phyloP scores from a whole-genome alignment of 306 rosid genomes.

The Begonia peltatifolia region DNA sequence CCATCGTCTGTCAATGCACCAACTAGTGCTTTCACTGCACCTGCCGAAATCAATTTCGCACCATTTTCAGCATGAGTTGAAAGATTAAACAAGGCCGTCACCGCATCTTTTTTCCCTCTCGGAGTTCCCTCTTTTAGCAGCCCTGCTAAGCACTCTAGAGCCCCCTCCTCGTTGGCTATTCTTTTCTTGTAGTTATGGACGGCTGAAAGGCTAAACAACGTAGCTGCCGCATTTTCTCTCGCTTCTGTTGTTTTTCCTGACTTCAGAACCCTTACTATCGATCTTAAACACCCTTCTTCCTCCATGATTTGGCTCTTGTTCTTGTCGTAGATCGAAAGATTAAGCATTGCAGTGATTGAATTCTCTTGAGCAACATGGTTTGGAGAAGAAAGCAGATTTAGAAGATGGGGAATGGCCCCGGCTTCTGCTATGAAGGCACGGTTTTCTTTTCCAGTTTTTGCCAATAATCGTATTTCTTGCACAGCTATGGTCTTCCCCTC shows the following conservation, averaged over 20 bases:
- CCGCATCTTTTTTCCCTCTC: slow-evolving; percentile 94
- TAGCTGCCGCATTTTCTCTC: slow-evolving; percentile 92
- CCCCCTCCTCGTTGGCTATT: slow-evolving; percentile 66
- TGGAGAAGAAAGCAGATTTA: slow-evolving; percentile 43
- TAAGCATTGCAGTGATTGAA: slow-evolving; percentile 88
- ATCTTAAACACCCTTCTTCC: slow-evolving; percentile 61
- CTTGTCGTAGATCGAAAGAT: slow-evolving; percentile 68
- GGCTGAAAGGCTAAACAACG: slow-evolving; percentile 85
- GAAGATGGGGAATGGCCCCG: slow-evolving; percentile 78
- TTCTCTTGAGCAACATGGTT: slow-evolving; percentile 81
- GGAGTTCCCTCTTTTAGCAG: slow-evolving; percentile 60
- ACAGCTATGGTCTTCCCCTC: slow-evolving; percentile 64
- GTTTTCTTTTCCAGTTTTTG: slow-evolving; percentile 76
- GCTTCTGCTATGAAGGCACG: slow-evolving; percentile 90
- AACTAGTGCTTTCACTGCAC: slow-evolving; percentile 67
- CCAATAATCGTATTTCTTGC: slow-evolving; percentile 76
- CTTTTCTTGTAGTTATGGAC: slow-evolving; percentile 83
- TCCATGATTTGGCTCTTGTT: slow-evolving; percentile 78
- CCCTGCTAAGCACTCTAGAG: slow-evolving; percentile 60
- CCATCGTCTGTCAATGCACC: slow-evolving; percentile 60
- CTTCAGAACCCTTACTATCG: slow-evolving; percentile 61
- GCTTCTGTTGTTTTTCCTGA: slow-evolving; percentile 83
- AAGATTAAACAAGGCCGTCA: slow-evolving; percentile 76
- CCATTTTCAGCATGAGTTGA: slow-evolving; percentile 78
- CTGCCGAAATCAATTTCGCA: slow-evolving; percentile 56